Evolutionary conservation across 2,329 filamentous ascomycete genomes (phyloP), one percentile per base, ranked within the genome.

Genomic region (Esteya vermicola): DNA sequence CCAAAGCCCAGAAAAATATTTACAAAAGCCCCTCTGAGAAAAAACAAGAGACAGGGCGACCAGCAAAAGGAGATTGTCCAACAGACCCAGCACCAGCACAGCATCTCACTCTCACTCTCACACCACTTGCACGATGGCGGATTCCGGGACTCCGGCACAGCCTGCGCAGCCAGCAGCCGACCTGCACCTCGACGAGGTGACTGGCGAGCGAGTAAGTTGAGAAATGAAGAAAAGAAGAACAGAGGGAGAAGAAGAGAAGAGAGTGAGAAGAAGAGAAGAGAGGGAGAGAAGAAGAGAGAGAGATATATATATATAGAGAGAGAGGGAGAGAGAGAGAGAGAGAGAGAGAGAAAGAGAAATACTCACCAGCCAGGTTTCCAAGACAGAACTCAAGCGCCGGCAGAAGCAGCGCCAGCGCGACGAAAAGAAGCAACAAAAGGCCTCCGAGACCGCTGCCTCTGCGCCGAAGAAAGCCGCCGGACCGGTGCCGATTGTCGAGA

Each of bases 311-410:
- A n/a, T n/a, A 7, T 14, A 27, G 22, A 18, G 27, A 12, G 23
- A 35, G 19, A 28, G 6, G 23, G 20, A 4, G 22, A 28, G n/a
- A 27, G 10, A 14, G 22, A 36, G 21, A 36, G 18, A 27, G n/a
- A 36, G 18, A n/a, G 18, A 16, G 4, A 13, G 14, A 14, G 12
- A 27, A 21, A 37, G n/a, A 20, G 19, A 19, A 4, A 22, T 10
- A 4, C 14, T 16, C 9, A 30, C 20, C 16, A 23, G 14, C 19
- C 25, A 49, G 51, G 52, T 81, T 45, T 88, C 82, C 65, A 88
- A 88, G 77, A 75, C 78, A 14, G 81, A 88, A 65, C 69, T 96
- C 60, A 98, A 98, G 85, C 89, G 85, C 68, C 79, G 89, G 54
- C 76, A 88, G 67, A 98, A 98, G 84, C 72, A 80, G 57, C 80